Base-by-base conservation (phyloP, 2,329 filamentous ascomycete species). In the Penicillium brasilianum region DNA sequence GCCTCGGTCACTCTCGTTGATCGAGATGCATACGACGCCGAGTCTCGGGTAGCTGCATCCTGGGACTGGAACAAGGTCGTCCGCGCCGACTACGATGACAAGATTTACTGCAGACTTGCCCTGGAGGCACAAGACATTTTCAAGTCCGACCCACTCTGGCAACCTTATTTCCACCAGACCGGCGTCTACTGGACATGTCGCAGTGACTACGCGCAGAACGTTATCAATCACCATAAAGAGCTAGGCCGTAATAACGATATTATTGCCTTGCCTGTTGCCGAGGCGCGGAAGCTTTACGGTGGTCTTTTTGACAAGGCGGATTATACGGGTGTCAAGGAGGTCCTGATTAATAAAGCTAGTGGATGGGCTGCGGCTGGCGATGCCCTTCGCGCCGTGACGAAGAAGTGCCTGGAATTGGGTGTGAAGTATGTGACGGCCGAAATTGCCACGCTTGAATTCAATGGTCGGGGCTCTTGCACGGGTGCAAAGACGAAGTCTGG, bases 301-400 rank as follows among this genome's bases (percentile, higher is more conserved):
- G 87, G 87, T 0, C 69, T 89, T 1, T 88, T 89, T 60, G 80
- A 83, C 10, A 81, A 86, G 46, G 85, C 87, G 1, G 85, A 88
- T 58, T 89, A 87, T 67, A 78, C 77, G 0, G 85, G 81, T 1
- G 85, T 84, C 49, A 85, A 83, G 66, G 83, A 87, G 66, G 85
- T 72, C 4, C 61, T 88, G 2, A 75, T 88, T 48, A 89, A 89
- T 77, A 83, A 80, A 61, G 83, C 80, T 34, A 86, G 84, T 71
- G 87, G 87, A 0, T 89, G 86, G 85, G 86, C 82, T 7, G 85
- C 85, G n/a, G 87, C 87, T 1, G 85, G 84, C 2, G 85, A 88
- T 65, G 81, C 82, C 32, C 71, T 89, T 61, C 73, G 78, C 54
- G 84, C 82, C 1, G 80, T 88, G 9, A 88, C 85, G 1, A 79